Evolutionary conservation across 306 rosid species (phyloP).

Genomic region (Sophora flavescens): DNA sequence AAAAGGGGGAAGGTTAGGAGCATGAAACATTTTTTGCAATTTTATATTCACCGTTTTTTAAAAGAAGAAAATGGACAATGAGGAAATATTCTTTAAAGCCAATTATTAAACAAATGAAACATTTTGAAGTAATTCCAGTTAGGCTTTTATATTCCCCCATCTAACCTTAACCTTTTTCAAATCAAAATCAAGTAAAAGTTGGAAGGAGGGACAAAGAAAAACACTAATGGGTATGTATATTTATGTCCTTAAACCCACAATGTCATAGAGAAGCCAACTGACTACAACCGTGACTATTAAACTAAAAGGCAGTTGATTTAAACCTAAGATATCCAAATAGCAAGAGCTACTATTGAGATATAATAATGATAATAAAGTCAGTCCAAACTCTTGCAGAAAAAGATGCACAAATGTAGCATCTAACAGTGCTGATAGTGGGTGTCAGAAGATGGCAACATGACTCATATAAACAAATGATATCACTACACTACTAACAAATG

Average conservation of each 20-base stretch:
- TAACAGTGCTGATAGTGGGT: background rate
- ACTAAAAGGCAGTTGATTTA: conserved; percentile 52
- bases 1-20: conserved; percentile 12
- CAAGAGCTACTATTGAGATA: too few relatives aligned
- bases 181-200: conserved; percentile 46
- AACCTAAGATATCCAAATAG: conserved; percentile 51
- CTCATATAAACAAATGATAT: background rate
- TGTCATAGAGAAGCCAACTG: conserved; percentile 53
- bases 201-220: conserved; percentile 41
- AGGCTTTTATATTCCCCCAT: conserved; percentile 42
- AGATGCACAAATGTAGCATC: conserved; percentile 9
- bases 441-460: background rate
- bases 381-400: too few relatives aligned
- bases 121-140: conserved; percentile 34
- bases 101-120: conserved; percentile 35
- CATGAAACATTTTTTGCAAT: conserved; percentile 2
- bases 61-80: conserved; percentile 14
- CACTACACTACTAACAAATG: background rate
- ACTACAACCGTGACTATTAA: conserved; percentile 49
- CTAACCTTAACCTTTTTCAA: conserved; percentile 24
- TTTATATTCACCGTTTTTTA: background rate
- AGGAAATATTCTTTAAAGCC: conserved; percentile 23
- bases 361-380: too few relatives aligned
- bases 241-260: conserved; percentile 44
- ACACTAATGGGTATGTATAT: conserved; percentile 32